Conservation (phyloP, 1,284 basidiomycete species). For the Cystobasidium pallidum region DNA sequence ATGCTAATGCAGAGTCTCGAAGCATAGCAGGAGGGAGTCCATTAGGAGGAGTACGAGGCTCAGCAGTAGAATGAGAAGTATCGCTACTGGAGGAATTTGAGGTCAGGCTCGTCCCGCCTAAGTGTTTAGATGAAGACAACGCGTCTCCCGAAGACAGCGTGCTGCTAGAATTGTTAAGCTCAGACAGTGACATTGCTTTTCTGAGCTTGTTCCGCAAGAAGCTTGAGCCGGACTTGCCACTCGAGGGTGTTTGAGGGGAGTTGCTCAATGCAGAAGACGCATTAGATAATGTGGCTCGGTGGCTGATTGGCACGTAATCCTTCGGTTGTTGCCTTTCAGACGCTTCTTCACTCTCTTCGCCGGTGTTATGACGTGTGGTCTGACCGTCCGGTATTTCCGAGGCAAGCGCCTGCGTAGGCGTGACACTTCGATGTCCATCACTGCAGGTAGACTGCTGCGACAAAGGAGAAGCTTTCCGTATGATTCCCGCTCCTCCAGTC, state of each 20-base stretch:
- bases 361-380: conserved; percentile 7
- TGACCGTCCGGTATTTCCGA: not conserved
- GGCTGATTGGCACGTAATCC: not conserved
- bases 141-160: conserved; percentile 17
- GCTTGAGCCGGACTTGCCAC: conserved; percentile 25
- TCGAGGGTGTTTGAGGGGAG: conserved; percentile 27
- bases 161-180: conserved; percentile 31
- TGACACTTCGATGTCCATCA: conserved; percentile 40
- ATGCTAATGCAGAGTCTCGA: not conserved
- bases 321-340: not conserved
- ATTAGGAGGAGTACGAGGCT: conserved; percentile 45
- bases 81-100: conserved; percentile 36
- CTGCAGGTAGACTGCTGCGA: conserved; percentile 30
- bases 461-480: conserved; percentile 34
- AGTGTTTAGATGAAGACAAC: conserved; percentile 29
- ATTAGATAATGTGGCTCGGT: conserved; percentile 22
- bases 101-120: conserved; percentile 38
- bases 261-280: conserved; percentile 31
- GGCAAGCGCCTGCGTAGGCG: conserved; percentile 34
- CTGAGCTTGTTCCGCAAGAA: conserved; percentile 39
- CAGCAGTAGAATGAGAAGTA: conserved; percentile 41
- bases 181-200: conserved; percentile 37
- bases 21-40: conserved; percentile 28
- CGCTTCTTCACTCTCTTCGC: conserved; percentile 28
- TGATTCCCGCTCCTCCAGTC: conserved; percentile 3